Percentiles rank a stretch among this genome's conserved stretches.
phyloP scores from a whole-genome alignment of 208 protist species.

The Leishmania amazonensis region DNA sequence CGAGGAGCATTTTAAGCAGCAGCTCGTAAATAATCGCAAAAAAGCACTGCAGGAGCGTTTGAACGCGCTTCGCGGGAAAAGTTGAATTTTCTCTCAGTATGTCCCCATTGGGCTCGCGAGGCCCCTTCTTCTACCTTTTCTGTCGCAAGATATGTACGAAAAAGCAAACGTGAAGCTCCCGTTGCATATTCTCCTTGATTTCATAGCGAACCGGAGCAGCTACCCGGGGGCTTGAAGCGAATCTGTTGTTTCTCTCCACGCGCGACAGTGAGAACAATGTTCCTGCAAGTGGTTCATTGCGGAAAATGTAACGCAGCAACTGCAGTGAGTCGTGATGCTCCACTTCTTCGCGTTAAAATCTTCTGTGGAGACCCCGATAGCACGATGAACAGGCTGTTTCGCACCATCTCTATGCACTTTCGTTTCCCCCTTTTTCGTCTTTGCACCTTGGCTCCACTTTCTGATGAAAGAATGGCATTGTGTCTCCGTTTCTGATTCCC shows the following conservation, averaged over 20 bases:
- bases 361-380: background rate
- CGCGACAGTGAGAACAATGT: background rate
- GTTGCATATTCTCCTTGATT: background rate
- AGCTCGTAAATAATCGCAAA: conserved; percentile 41
- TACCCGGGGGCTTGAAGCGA: background rate
- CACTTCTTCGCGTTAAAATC: too few relatives aligned
- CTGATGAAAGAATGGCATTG: background rate
- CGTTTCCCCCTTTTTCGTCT: conserved; percentile 14
- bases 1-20: conserved; percentile 53
- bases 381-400: background rate
- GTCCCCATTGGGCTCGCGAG: background rate
- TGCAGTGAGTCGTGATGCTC: background rate
- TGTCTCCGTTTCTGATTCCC: background rate
- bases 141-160: background rate
- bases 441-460: conserved; percentile 7
- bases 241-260: background rate
- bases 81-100: background rate
- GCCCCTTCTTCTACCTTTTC: background rate
- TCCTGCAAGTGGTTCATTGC: background rate
- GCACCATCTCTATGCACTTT: background rate
- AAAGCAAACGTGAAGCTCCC: background rate
- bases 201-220: background rate
- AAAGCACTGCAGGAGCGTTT: conserved; percentile 43
- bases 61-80: conserved; percentile 12
- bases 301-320: background rate